Evolutionary conservation across 2,329 filamentous ascomycete species (phyloP).

Genomic region (Aspergillus aculeatus): DNA sequence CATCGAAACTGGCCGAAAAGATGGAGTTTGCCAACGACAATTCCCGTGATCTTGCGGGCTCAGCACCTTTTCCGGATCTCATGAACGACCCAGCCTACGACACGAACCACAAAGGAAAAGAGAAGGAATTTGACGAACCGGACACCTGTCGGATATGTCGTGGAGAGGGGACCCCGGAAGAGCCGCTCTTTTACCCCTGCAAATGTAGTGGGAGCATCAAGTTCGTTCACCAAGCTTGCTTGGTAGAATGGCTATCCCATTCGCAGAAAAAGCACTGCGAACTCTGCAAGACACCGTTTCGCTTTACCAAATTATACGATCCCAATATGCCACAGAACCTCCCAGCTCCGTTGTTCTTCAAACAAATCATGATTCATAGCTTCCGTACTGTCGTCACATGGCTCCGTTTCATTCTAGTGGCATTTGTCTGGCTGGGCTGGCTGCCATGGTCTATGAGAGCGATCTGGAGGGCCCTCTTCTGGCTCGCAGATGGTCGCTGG

Average conservation of each 20-base stretch:
- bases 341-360: constrained; percentile 76
- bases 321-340: constrained; percentile 86
- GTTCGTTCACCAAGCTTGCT: constrained; percentile 93
- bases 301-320: constrained; percentile 96
- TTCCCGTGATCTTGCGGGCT: constrained; percentile 21
- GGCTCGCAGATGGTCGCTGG: constrained; percentile 80
- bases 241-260: constrained; percentile 98
- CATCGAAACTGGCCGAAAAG: constrained; percentile 13
- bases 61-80: constrained; percentile 45
- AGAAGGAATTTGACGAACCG: constrained; percentile 51
- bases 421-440: constrained; percentile 82
- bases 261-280: constrained; percentile 99
- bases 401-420: constrained; percentile 74
- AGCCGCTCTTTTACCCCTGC: constrained; percentile 95
- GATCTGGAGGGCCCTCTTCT: constrained; percentile 92
- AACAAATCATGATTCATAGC: constrained; percentile 72
- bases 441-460: constrained; percentile 88
- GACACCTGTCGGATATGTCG: constrained; percentile 98
- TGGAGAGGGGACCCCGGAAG: constrained; percentile 75
- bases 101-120: constrained; percentile 40
- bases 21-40: constrained; percentile 31
- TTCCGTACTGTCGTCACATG: constrained; percentile 71
- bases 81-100: constrained; percentile 59
- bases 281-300: constrained; percentile 96
- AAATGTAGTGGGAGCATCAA: constrained; percentile 99